A percentile compares a stretch with the other conserved stretches of the same genome.
These are phyloP conservation scores for Biscogniauxia sp. DNA, from an alignment of 2,329 filamentous ascomycete genomes.

Conservation along the genomic window DNA sequence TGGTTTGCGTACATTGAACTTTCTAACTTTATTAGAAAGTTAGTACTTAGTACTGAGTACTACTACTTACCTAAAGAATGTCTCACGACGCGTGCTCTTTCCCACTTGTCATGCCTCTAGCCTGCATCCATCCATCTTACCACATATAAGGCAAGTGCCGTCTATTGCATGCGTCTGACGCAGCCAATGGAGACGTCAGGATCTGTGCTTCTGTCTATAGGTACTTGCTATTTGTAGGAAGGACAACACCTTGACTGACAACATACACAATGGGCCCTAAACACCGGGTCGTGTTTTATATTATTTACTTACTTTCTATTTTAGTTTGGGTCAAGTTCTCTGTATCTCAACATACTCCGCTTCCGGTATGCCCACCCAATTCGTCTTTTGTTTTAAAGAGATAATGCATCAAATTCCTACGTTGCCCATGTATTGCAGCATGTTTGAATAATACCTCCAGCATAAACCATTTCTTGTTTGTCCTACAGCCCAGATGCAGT, in stretches of 20 bases:
- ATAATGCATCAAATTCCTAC: conserved; percentile 3
- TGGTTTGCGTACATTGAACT: too few relatives aligned
- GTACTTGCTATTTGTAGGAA: not conserved
- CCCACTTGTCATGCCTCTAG: too few relatives aligned
- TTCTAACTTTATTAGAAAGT: too few relatives aligned
- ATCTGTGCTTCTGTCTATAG: not conserved
- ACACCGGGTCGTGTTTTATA: not conserved
- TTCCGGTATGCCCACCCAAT: not conserved
- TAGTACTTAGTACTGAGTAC: too few relatives aligned
- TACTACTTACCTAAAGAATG: too few relatives aligned
- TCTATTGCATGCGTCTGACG: not conserved
- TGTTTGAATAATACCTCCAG: too few relatives aligned
- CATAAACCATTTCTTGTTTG: not conserved
- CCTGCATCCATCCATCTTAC: too few relatives aligned
- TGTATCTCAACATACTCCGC: not conserved
- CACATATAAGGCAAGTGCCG: not conserved
- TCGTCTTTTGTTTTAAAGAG: conserved; percentile 4
- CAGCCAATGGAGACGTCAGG: not conserved
- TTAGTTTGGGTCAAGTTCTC: not conserved
- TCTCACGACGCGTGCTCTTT: too few relatives aligned
- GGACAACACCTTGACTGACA: not conserved
- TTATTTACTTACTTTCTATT: not conserved
- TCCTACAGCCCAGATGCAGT: conserved; percentile 28
- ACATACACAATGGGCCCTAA: not conserved
- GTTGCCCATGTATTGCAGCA: too few relatives aligned